Conservation (phyloP, 1,139 yeast species). For the Yamadazyma mexicana region DNA sequence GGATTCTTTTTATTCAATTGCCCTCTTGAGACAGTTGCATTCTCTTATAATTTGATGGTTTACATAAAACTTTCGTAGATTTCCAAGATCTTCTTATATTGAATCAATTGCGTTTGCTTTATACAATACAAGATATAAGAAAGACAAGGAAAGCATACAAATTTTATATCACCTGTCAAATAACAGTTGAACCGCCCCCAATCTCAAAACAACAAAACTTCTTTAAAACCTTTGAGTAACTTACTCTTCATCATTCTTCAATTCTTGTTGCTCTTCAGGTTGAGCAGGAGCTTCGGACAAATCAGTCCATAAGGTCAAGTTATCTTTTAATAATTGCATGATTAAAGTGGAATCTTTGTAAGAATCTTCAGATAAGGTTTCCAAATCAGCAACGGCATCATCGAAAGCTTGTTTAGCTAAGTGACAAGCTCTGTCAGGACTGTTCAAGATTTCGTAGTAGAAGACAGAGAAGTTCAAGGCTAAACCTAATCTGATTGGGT, state of each 20-base stretch:
- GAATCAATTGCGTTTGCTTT: background rate
- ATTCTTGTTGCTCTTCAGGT: slow-evolving; percentile 49
- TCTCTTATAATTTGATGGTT: background rate
- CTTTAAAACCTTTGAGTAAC: slow-evolving; percentile 5
- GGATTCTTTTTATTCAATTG: background rate
- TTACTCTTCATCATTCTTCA: slow-evolving; percentile 24
- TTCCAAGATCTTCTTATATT: slow-evolving; percentile 1
- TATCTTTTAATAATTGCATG: slow-evolving; percentile 98
- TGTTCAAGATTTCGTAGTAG: slow-evolving; percentile 95
- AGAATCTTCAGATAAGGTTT: slow-evolving; percentile 95
- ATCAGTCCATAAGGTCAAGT: slow-evolving; percentile 98
- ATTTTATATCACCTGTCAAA: background rate
- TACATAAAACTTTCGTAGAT: background rate
- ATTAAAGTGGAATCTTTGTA: slow-evolving; percentile 97
- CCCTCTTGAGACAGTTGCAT: no score
- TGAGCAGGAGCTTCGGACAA: slow-evolving; percentile 84
- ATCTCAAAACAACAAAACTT: background rate
- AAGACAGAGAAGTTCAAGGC: slow-evolving; percentile 97
- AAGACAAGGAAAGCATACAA: background rate
- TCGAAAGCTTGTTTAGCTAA: slow-evolving; percentile 98
- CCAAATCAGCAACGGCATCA: slow-evolving; percentile 98
- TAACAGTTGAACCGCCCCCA: background rate
- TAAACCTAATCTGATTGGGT: slow-evolving; percentile 96
- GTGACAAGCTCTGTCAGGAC: slow-evolving; percentile 98
- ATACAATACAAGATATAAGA: slow-evolving; percentile 1